These are phyloP conservation scores for Metschnikowia gruessii DNA, from an alignment of 805 yeast species.

Conservation along the genomic window DNA sequence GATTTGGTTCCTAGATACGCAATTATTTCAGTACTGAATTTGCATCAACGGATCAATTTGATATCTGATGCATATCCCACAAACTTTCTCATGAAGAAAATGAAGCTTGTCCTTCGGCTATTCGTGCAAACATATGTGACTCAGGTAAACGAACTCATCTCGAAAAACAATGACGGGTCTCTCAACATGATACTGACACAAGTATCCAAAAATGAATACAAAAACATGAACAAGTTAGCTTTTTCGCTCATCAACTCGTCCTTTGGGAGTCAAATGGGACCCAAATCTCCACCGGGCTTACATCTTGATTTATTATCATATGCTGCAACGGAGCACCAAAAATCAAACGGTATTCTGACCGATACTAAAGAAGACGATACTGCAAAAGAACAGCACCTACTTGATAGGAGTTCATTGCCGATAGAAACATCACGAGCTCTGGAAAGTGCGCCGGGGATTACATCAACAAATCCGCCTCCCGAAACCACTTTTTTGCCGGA, in stretches of 20 bases:
- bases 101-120: conserved; percentile 53
- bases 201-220: conserved; percentile 17
- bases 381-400: background rate
- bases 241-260: conserved; percentile 5
- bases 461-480: background rate
- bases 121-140: conserved; percentile 61
- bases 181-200: conserved; percentile 7
- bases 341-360: conserved; percentile 5
- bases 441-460: background rate
- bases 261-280: conserved; percentile 4
- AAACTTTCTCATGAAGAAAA: conserved; percentile 52
- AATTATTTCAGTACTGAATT: conserved; percentile 31
- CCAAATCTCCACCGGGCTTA: conserved; percentile 2
- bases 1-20: conserved; percentile 49
- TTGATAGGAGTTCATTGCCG: background rate
- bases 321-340: conserved; percentile 19
- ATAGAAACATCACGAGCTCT: background rate
- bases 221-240: conserved; percentile 22
- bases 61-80: conserved; percentile 29
- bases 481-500: background rate
- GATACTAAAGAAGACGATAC: background rate
- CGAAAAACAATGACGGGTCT: conserved; percentile 23
- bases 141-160: conserved; percentile 43
- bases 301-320: conserved; percentile 21
- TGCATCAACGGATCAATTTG: conserved; percentile 27